Evolutionary conservation across 2,329 filamentous ascomycete genomes (phyloP), one percentile per base, ranked within the genome.

Genomic region (Talaromyces sp.): DNA sequence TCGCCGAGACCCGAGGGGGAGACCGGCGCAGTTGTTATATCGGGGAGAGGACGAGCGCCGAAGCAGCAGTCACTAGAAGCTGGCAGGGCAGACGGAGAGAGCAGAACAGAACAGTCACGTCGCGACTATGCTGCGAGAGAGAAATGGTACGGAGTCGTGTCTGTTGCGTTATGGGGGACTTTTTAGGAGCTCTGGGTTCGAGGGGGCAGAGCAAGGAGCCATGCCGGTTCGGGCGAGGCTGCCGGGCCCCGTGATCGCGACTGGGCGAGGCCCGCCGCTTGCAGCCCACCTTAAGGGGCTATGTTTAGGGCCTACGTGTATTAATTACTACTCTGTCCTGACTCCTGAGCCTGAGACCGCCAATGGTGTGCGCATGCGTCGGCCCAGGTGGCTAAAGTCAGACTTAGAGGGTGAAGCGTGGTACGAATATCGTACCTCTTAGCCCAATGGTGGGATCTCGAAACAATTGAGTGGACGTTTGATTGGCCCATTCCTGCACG

Each of bases 1-100:
- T 52, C 49, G 24, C 27, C 49, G 49, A 27, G 56, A 26, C 58
- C 19, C 59, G 60, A 58, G 59, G 60, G 60, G 61, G 55, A 58
- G 49, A 55, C 32, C 24, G 59, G 49, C 56, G 61, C 58, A 57
- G 49, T 5, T n/a, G 10, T 26, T n/a, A 52, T 29, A 13, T 8
- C 49, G 13, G 21, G 8, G 21, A 3, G 5, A 51, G 21, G 49
- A 27, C 26, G 21, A 52, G 24, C 49, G 49, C 14, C 13, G 26
- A 24, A 24, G 24, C 14, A 52, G 24, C 26, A 3, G 27, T 29
- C 11, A 10, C 24, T 29, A 17, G 26, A 52, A 13, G 32, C 17
- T 4, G 49, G 26, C 26, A n/a, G 11, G 21, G 24, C n/a, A 24
- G 19, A 50, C 27, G 27, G 17, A 52, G 26, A 10, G 49, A 52